Base-by-base conservation (phyloP, 208 protist genomes). In the Acanthamoeba sp. region DNA sequence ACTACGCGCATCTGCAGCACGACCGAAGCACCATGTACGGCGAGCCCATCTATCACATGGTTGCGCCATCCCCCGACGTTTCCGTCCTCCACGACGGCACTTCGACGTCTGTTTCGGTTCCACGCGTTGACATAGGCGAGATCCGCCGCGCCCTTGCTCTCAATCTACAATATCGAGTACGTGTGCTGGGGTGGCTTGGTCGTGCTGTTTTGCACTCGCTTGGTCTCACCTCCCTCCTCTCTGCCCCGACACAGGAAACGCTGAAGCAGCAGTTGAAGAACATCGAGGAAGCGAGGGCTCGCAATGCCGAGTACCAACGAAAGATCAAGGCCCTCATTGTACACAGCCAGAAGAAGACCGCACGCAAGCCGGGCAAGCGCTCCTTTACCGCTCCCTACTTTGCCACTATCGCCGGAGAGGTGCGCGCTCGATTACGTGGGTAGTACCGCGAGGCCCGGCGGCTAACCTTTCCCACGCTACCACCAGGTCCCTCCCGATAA, bases 401-500 rank as follows among this genome's bases (percentile, higher is more conserved):
- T 52, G 45, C 85, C 16, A 91, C 57, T 36, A 9, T n/a, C 20
- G 24, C 1, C 22, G 62, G 85, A 1, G n/a, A 91, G 85, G 85
- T 91, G 16, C 32, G 80, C 22, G 42, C 16, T 57, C 27, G n/a
- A 36, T 16, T 55, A 32, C 20, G 32, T 12, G n/a, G 14, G 38
- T 22, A 32, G 3, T 5, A 12, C 38, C n/a, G n/a, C n/a, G n/a
- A n/a, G n/a, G n/a, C n/a, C n/a, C n/a, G n/a, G n/a, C n/a, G n/a
- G n/a, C n/a, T n/a, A n/a, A n/a, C n/a, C n/a, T n/a, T n/a, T n/a
- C n/a, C n/a, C n/a, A n/a, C n/a, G n/a, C n/a, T n/a, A n/a, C n/a
- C n/a, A n/a, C n/a, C 6, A 91, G 62, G 62, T 91, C 27, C 95
- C 95, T 32, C 82, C 95, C 1, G 95, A 96, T n/a, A 96, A 96